These are phyloP conservation scores for Lactarius vividus DNA, from an alignment of 768 basidiomycete species.

Conservation along the genomic window DNA sequence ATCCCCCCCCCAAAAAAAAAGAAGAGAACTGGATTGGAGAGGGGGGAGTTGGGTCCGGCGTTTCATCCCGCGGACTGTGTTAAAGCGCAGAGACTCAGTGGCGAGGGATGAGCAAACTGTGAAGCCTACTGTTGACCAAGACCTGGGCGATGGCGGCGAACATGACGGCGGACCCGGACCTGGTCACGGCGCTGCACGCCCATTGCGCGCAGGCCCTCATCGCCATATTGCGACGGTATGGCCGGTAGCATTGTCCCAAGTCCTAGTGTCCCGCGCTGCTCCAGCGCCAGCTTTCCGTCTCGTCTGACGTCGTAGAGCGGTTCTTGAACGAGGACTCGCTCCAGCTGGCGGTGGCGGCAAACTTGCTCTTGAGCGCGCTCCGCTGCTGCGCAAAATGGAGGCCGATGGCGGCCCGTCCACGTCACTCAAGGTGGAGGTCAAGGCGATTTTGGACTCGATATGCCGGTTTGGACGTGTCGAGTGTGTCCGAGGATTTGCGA, in stretches of 20 bases:
- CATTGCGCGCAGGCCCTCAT: constrained; percentile 16
- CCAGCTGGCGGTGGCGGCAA: constrained; percentile 15
- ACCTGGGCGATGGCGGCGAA: constrained; percentile 11
- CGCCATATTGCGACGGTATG: constrained; percentile 5
- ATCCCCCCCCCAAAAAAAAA: no score
- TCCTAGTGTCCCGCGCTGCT: constrained; percentile 9
- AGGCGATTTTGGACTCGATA: constrained; percentile 15
- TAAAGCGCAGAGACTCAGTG: no score
- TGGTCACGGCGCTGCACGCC: constrained; percentile 6
- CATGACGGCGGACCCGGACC: constrained; percentile 2
- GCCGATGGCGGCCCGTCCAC: background rate
- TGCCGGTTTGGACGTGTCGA: constrained; percentile 4
- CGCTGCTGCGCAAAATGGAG: constrained; percentile 4
- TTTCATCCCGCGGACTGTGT: no score
- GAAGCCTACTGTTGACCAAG: constrained; percentile 14
- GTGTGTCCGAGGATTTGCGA: constrained; percentile 7
- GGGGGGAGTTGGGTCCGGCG: no score
- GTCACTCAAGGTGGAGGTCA: constrained; percentile 5
- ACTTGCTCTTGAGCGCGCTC: constrained; percentile 1
- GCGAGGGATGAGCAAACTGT: constrained; percentile 6
- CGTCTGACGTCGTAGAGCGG: background rate
- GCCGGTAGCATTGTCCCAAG: constrained; percentile 9
- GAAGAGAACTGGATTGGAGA: no score
- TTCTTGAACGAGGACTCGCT: background rate
- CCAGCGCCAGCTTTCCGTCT: constrained; percentile 7